Base-by-base conservation (phyloP, 2,329 filamentous ascomycete species). In the Aspergillus sp. region DNA sequence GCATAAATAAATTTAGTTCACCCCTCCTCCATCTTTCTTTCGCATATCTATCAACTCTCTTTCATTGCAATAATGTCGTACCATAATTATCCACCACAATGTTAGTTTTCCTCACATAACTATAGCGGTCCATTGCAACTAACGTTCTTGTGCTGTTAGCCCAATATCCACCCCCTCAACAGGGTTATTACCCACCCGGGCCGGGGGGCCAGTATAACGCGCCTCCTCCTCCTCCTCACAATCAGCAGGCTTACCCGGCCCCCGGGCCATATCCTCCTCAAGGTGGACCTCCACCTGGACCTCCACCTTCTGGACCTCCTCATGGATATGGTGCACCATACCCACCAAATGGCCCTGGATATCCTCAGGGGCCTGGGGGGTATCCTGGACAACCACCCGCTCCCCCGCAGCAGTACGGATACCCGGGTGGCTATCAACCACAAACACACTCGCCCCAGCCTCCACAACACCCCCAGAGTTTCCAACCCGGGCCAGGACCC, bases 371-470 rank as follows among this genome's bases (percentile, higher is more conserved):
- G 40, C 48, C 15, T 23, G 48, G 48, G 19, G 50, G 50, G n/a
- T 50, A 45, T 7, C 39, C 41, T 51, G 27, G 25, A 37, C 51
- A 25, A 21, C 25, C 39, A 25, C 21, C 21, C 9, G 12, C 9
- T 19, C 54, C 41, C 11, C 45, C 35, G 12, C 53, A 33, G 15
- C 39, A 56, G 25, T 25, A 31, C 27, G 52, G 52, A 19, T 54
- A 54, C 19, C 47, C 25, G 11, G 51, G 50, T 31, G 37, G 44
- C 14, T 57, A 52, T 27, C 41, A 43, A 12, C 55, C 56, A 43
- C 55, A 27, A 23, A 9, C 55, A 14, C 55, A 58, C 31, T 57
- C 55, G 6, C 55, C 55, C 4, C 55, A 57, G 14, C 50, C 49
- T 14, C 56, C 50, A n/a, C 23, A 23, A 27, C 21, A 47, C 17